Evolutionary conservation across 495 filamentous ascomycete genomes (phyloP).

Genomic region (Cetradonia linearis): DNA sequence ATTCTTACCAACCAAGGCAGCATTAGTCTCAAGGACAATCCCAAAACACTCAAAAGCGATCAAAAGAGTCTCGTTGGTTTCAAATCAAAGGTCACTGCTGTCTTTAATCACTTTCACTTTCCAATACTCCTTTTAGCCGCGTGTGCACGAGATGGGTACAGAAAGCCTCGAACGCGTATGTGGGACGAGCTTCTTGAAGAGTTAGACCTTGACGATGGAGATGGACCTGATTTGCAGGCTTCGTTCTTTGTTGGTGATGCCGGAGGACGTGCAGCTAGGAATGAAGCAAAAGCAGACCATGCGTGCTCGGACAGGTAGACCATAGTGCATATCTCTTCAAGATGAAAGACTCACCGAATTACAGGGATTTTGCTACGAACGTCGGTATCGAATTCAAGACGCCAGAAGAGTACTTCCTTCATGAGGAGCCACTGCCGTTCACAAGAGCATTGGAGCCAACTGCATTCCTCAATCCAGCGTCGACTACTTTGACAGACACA

Average conservation of each 20-base stretch:
- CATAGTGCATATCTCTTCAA: neutral
- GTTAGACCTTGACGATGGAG: slow-evolving; percentile 52
- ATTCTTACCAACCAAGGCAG: slow-evolving; percentile 85
- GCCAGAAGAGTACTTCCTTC: slow-evolving; percentile 84
- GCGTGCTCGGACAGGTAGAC: slow-evolving; percentile 69
- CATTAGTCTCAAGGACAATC: slow-evolving; percentile 58
- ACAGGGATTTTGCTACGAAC: slow-evolving; percentile 70
- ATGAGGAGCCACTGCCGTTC: slow-evolving; percentile 50
- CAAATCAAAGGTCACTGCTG: slow-evolving; percentile 62
- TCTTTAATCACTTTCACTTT: slow-evolving; percentile 62
- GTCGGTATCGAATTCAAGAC: slow-evolving; percentile 69
- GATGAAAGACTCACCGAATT: neutral
- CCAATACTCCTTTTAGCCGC: slow-evolving; percentile 78
- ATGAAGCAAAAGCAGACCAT: slow-evolving; percentile 45
- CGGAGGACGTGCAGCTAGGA: slow-evolving; percentile 43
- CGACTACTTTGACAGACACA: slow-evolving; percentile 24
- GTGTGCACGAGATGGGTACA: slow-evolving; percentile 64
- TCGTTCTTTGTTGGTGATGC: slow-evolving; percentile 92
- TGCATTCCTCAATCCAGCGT: slow-evolving; percentile 34
- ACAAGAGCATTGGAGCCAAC: slow-evolving; percentile 56
- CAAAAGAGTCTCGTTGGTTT: slow-evolving; percentile 58
- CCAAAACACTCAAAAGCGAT: slow-evolving; percentile 57
- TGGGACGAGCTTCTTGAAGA: slow-evolving; percentile 76
- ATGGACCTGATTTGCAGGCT: slow-evolving; percentile 49
- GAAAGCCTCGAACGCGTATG: slow-evolving; percentile 84